These are phyloP conservation scores for Pouteria glomerata DNA, from an alignment of 148 eudicot species.

Conservation along the genomic window DNA sequence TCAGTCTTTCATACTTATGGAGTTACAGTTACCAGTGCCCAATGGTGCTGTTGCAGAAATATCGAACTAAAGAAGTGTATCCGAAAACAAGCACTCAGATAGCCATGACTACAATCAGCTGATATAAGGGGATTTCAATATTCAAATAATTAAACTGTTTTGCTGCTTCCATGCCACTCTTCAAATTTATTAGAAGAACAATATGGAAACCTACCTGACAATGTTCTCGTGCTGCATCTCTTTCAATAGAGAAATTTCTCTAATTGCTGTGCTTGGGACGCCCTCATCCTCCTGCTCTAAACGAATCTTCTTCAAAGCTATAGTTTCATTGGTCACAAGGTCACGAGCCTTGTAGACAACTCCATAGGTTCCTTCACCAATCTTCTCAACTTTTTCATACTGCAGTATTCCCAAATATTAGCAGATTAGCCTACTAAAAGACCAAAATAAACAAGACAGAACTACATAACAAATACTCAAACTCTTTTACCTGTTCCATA, in stretches of 20 bases:
- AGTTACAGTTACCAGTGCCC: background rate
- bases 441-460: too few species aligned
- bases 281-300: conserved; percentile 99
- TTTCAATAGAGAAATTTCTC: conserved; percentile 94
- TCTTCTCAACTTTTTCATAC: conserved; percentile 98
- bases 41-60: background rate
- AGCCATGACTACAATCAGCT: background rate
- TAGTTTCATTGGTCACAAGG: conserved; percentile 71
- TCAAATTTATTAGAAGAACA: too few species aligned
- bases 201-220: conserved; percentile 74
- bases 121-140: background rate
- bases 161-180: background rate
- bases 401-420: conserved; percentile 19
- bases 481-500: too few species aligned
- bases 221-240: conserved; percentile 96
- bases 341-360: conserved; percentile 94
- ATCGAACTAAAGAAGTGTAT: background rate
- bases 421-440: background rate
- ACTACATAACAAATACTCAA: too few species aligned
- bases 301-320: conserved; percentile 89
- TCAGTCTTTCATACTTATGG: too few species aligned
- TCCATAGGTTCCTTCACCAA: conserved; percentile 97
- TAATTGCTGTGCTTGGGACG: conserved; percentile 94
- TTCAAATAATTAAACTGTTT: background rate
- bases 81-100: background rate